Conservation (phyloP, 2,329 filamentous ascomycete species). For the Knufia petricola region DNA sequence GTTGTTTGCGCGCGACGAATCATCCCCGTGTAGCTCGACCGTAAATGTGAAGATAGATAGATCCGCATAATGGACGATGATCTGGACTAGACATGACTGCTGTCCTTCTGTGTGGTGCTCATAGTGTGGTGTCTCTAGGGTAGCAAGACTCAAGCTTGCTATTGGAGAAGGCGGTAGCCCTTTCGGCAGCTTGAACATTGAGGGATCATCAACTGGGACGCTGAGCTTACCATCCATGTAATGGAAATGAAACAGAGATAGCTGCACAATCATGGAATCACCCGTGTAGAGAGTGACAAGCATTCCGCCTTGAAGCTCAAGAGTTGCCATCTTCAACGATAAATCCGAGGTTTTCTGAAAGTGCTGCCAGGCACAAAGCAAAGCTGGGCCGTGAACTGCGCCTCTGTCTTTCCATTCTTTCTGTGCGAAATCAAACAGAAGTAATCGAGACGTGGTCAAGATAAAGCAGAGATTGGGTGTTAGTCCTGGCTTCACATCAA, state of each 20-base stretch:
- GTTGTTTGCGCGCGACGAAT: not conserved
- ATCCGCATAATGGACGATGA: not conserved
- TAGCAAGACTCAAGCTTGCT: not conserved
- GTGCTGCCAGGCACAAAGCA: conserved; percentile 43
- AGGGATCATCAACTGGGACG: conserved; percentile 10
- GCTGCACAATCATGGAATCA: conserved; percentile 27
- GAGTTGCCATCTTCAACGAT: conserved; percentile 35
- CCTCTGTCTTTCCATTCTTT: conserved; percentile 18
- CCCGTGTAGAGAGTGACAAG: conserved; percentile 34
- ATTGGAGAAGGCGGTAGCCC: conserved; percentile 4
- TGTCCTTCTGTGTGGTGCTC: not conserved
- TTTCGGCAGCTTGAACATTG: conserved; percentile 12
- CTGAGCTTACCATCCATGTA: not conserved
- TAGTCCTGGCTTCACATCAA: conserved; percentile 40
- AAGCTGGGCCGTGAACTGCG: conserved; percentile 26
- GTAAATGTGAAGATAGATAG: conserved; percentile 1
- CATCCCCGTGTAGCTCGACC: not conserved
- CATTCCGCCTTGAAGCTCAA: conserved; percentile 27
- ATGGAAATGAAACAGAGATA: conserved; percentile 24
- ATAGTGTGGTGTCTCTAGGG: not conserved
- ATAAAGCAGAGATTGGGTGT: conserved; percentile 40
- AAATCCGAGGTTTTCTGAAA: conserved; percentile 45
- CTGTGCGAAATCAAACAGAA: conserved; percentile 31
- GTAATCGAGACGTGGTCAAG: conserved; percentile 44
- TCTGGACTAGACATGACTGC: not conserved